Evolutionary conservation across 805 yeast genomes (phyloP), one percentile per base, ranked within the genome.

Genomic region (Teunomyces barrocoloradensis): DNA sequence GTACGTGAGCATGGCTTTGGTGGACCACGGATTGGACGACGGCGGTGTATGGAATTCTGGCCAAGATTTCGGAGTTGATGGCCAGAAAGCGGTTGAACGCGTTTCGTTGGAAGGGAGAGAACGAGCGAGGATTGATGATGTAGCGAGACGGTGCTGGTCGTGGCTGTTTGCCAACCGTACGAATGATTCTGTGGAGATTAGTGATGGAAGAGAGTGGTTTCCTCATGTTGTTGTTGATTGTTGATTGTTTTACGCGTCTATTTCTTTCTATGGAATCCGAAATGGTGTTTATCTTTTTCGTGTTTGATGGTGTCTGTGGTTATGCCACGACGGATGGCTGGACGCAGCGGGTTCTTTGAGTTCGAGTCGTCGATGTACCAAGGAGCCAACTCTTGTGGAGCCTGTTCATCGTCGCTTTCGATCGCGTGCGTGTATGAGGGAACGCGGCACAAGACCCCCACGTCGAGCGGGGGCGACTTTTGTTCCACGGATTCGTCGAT

Each of bases 391-490:
- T 40, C 51, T 6, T 36, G 43, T 10, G 33, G 23, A 1, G 25
- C 20, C 53, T 34, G 46, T 17, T 62, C 69, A 10, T 64, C 71
- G 41, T 71, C 72, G 11, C 66, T 71, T 29, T 69, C 73, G 7
- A 69, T 50, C 0, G 77, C 78, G 46, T 69, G 68, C 5, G 61
- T 63, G 48, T 73, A 73, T 32, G 74, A 61, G 0, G 78, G 78
- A 5, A 72, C 68, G 42, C 56, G 56, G 49, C 60, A 61, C 13
- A 69, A 54, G n/a, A 50, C 21, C 29, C 28, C n/a, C 6, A 66
- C 52, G 48, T 69, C 68, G 37, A 52, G 35, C 17, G 34, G 43
- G 7, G 59, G 50, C n/a, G 39, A 20, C 18, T 39, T 32, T 17
- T 13, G 13, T n/a, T 38, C 21, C 7, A 30, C 7, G 7, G 32